Conservation (phyloP, 176 grass and related monocot species). For the Aegilops speltoides region DNA sequence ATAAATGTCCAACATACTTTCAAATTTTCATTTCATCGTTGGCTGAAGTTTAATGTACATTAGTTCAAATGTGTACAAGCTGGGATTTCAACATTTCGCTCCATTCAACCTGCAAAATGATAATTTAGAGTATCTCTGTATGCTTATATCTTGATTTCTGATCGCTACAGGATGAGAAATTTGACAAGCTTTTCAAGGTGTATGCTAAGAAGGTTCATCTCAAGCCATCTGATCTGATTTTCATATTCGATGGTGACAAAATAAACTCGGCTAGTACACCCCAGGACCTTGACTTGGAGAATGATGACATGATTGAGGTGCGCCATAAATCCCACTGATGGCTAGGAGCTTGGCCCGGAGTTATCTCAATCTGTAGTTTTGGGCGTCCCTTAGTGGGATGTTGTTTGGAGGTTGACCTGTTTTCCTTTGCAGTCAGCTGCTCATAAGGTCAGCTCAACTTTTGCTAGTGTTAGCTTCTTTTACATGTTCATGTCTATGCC, state of each 20-base stretch:
- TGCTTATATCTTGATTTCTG: not conserved
- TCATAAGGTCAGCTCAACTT: not conserved
- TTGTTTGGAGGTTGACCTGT: not conserved
- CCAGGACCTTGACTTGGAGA: conserved; percentile 67
- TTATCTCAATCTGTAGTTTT: not conserved
- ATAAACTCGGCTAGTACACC: conserved; percentile 51
- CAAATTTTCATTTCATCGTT: not conserved
- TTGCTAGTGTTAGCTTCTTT: not conserved
- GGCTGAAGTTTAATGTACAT: not conserved
- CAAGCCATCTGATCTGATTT: conserved; percentile 45
- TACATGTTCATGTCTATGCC: conserved; percentile 3
- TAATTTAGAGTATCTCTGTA: not conserved
- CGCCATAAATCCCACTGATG: conserved; percentile 44
- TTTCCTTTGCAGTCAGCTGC: not conserved
- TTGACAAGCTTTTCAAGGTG: conserved; percentile 71
- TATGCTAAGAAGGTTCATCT: conserved; percentile 70
- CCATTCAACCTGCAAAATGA: not conserved
- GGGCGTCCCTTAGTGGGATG: not conserved
- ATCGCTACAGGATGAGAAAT: conserved; percentile 68
- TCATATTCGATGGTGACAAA: conserved; percentile 84
- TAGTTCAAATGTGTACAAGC: not conserved
- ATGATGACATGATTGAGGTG: conserved; percentile 86
- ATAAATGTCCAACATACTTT: not conserved
- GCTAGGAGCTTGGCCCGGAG: not conserved
- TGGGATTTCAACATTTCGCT: not conserved